Percentiles rank a stretch among this genome's conserved stretches.
Evolutionary conservation across 306 rosid species (phyloP).

Genomic region (Adenanthera pavonina): DNA sequence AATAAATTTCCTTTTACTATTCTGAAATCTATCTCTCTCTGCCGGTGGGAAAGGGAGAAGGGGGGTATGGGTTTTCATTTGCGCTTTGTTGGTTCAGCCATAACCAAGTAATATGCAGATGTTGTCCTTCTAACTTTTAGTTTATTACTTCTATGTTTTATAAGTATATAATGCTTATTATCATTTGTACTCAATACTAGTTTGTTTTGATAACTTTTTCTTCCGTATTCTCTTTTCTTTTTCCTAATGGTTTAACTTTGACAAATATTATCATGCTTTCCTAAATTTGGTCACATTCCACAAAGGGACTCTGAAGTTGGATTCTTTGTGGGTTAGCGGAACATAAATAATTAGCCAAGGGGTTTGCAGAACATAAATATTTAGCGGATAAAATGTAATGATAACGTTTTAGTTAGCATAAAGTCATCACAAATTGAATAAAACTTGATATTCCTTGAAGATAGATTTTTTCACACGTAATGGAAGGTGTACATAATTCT

Average conservation of each 20-base stretch:
- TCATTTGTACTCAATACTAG: not conserved
- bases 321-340: conserved; percentile 3
- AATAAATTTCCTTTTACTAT: no score
- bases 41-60: no score
- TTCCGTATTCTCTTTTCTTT: not conserved
- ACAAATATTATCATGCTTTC: not conserved
- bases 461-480: not conserved
- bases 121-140: not conserved
- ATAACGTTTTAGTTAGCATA: not conserved
- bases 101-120: not conserved
- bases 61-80: not conserved
- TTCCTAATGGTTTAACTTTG: not conserved
- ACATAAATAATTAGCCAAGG: not conserved
- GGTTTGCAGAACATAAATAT: no score
- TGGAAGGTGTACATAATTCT: not conserved
- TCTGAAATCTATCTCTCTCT: no score
- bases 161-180: not conserved
- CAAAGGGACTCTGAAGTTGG: not conserved
- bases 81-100: not conserved
- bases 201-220: not conserved
- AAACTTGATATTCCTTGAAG: not conserved
- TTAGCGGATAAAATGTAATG: not conserved
- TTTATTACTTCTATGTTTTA: not conserved
- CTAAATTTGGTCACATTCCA: conserved; percentile 3
- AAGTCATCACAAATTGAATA: not conserved